Percentiles rank a stretch among this genome's conserved stretches.
These are phyloP conservation scores for Hypoxylon sp. DNA, from an alignment of 2,329 filamentous ascomycete species.

Conservation along the genomic window DNA sequence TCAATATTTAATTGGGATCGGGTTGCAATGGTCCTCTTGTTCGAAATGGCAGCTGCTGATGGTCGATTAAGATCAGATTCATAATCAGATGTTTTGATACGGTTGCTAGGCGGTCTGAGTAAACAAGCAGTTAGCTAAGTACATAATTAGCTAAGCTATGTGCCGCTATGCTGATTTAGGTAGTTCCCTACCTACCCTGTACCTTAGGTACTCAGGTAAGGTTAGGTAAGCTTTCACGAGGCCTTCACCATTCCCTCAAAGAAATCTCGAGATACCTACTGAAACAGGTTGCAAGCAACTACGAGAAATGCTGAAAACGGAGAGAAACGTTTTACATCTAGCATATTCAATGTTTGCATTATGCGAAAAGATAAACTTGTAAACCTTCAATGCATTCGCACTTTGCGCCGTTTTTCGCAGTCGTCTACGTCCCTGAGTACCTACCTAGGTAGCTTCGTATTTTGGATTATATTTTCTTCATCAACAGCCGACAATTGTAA, in stretches of 20 bases:
- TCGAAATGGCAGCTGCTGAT: not conserved
- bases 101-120: slow-evolving; percentile 40
- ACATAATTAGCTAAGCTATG: not conserved
- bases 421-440: too few species aligned
- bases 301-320: not conserved
- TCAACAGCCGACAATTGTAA: not conserved
- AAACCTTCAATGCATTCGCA: not conserved
- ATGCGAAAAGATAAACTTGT: not conserved
- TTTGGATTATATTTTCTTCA: not conserved
- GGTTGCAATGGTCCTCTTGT: slow-evolving; percentile 13
- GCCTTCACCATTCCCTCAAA: not conserved
- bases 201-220: too few species aligned
- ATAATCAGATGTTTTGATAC: slow-evolving; percentile 36
- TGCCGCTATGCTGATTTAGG: slow-evolving; percentile 20
- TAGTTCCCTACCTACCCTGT: too few species aligned
- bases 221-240: too few species aligned
- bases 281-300: not conserved
- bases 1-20: slow-evolving; percentile 4
- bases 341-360: not conserved
- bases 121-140: slow-evolving; percentile 29
- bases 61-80: slow-evolving; percentile 5
- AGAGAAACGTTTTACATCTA: not conserved
- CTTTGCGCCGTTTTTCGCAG: not conserved
- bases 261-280: not conserved
- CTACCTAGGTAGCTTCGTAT: not conserved